phyloP scores from a whole-genome alignment of 306 rosid species.

The Prunus davidiana region DNA sequence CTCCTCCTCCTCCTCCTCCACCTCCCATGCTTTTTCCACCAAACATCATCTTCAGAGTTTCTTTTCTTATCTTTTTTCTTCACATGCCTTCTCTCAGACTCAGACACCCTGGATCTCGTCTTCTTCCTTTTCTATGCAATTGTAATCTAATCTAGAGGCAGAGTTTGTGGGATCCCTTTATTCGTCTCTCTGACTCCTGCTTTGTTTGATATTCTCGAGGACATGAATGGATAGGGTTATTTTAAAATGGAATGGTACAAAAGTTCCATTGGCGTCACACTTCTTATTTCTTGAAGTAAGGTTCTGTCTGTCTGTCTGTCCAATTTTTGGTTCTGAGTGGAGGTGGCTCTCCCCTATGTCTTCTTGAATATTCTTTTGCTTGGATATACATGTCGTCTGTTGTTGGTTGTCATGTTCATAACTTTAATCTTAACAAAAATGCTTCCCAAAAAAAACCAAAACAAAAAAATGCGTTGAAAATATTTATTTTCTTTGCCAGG shows the following conservation, averaged over 20 bases:
- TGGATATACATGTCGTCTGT: not conserved
- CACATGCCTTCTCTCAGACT: not conserved
- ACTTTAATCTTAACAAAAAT: too few relatives aligned
- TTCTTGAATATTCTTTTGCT: not conserved
- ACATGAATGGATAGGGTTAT: not conserved
- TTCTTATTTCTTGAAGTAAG: not conserved
- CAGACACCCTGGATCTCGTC: not conserved
- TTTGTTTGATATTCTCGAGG: not conserved
- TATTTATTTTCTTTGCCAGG: too few relatives aligned
- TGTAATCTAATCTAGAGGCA: not conserved
- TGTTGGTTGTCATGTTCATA: too few relatives aligned
- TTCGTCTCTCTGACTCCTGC: not conserved
- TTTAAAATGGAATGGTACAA: not conserved
- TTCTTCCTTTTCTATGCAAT: not conserved
- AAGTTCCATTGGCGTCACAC: not conserved
- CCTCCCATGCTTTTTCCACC: conserved; percentile 51
- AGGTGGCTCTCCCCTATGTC: not conserved
- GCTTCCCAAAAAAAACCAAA: too few relatives aligned
- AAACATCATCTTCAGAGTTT: conserved; percentile 25
- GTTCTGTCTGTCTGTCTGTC: not conserved
- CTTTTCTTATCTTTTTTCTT: not conserved
- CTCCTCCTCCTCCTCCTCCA: conserved; percentile 24
- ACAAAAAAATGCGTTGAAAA: too few relatives aligned
- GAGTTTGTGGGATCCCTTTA: not conserved
- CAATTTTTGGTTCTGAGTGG: not conserved